These are phyloP conservation scores for Trifolium dubium DNA, from an alignment of 306 rosid species.

Conservation along the genomic window DNA sequence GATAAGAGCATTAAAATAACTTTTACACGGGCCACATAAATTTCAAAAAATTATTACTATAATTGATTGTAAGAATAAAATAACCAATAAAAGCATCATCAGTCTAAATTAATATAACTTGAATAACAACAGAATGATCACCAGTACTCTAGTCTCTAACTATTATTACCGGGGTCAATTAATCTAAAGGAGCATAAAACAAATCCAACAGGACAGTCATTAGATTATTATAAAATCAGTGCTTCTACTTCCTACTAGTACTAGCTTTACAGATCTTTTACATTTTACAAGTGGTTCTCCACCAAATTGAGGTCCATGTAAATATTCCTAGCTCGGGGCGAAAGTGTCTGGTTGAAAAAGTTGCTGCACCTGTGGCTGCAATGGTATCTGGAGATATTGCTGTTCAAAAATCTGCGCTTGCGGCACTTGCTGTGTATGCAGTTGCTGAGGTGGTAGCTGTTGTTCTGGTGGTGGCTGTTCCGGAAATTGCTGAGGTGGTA, in stretches of 20 bases:
- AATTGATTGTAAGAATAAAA: not conserved
- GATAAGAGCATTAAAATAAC: not conserved
- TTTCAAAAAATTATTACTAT: not conserved
- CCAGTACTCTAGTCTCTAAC: conserved; percentile 11
- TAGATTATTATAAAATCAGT: not conserved
- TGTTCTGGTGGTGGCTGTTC: not conserved
- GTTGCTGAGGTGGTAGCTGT: conserved; percentile 4
- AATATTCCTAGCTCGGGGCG: not conserved
- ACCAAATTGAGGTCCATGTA: not conserved
- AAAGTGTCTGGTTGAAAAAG: conserved; percentile 7
- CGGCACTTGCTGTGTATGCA: not conserved
- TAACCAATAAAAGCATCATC: not conserved
- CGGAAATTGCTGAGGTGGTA: not conserved
- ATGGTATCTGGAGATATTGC: conserved; percentile 18
- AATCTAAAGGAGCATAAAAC: conserved; percentile 14
- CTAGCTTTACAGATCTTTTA: conserved; percentile 7
- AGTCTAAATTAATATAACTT: not conserved
- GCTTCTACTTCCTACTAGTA: not conserved
- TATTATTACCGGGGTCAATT: conserved; percentile 6
- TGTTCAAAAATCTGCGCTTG: not conserved
- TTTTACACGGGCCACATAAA: not conserved
- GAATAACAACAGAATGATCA: not conserved
- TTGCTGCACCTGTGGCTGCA: conserved; percentile 18
- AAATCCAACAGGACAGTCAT: conserved; percentile 4
- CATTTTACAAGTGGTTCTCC: not conserved